Evolutionary conservation across 805 yeast species (phyloP).

Genomic region (Kodamaea kakaduensis): DNA sequence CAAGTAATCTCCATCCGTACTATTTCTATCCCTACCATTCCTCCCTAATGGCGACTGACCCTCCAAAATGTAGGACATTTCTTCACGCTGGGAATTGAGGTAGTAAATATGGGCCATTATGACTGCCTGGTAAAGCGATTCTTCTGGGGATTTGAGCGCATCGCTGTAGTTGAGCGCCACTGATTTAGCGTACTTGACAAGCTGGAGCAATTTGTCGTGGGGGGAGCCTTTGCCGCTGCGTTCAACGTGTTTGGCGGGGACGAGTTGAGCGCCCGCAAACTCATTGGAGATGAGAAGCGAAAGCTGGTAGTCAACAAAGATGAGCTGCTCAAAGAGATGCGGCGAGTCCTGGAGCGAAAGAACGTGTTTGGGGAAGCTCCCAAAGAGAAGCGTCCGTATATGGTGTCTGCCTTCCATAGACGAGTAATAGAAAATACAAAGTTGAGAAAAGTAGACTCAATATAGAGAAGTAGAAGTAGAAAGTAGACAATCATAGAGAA

Average conservation of each 20-base stretch:
- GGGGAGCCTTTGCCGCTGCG: constrained; percentile 10
- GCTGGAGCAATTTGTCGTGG: constrained; percentile 21
- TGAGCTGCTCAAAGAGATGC: constrained; percentile 30
- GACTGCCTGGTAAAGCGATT: constrained; percentile 29
- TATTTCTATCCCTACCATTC: constrained; percentile 15
- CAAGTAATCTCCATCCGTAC: no score
- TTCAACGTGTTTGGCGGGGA: constrained; percentile 12
- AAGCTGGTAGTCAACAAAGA: constrained; percentile 37
- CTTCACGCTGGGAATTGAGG: constrained; percentile 22
- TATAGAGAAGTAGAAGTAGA: not conserved
- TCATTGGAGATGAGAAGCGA: constrained; percentile 29
- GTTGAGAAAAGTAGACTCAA: not conserved
- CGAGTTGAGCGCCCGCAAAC: constrained; percentile 22
- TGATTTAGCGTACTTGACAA: constrained; percentile 25
- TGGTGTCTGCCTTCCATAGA: constrained; percentile 19
- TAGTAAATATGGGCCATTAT: constrained; percentile 34
- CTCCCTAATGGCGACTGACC: constrained; percentile 4
- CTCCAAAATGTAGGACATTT: constrained; percentile 17
- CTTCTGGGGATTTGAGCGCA: constrained; percentile 22
- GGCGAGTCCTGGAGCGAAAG: constrained; percentile 31
- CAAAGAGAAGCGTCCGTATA: constrained; percentile 27
- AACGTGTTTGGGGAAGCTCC: constrained; percentile 36
- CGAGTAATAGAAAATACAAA: constrained; percentile 10
- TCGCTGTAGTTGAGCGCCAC: constrained; percentile 24
- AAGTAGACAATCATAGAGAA: not conserved